Conservation (phyloP, 306 rosid species). For the Castanea sativa region DNA sequence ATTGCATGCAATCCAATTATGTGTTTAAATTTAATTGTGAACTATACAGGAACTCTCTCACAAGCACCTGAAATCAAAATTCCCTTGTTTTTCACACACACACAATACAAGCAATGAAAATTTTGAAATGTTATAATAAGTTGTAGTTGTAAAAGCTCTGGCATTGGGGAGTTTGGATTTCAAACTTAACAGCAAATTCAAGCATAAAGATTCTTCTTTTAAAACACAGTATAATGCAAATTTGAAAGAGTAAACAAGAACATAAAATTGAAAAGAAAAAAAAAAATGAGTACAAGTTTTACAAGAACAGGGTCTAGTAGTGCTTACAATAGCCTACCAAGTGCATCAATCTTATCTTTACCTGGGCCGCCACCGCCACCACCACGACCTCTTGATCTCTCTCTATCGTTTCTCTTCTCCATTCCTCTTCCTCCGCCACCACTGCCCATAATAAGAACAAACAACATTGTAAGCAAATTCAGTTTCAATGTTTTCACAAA, state of each 20-base stretch:
- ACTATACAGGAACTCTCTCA: no score
- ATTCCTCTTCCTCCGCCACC: constrained; percentile 50
- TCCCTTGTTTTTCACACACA: not conserved
- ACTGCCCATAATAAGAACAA: constrained; percentile 24
- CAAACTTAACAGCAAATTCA: not conserved
- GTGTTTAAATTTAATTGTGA: no score
- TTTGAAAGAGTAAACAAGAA: not conserved
- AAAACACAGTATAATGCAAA: not conserved
- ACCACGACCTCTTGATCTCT: constrained; percentile 49
- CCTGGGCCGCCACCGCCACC: constrained; percentile 46
- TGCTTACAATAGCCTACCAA: constrained; percentile 92
- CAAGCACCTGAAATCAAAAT: not conserved
- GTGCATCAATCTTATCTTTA: constrained; percentile 85
- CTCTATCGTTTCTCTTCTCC: constrained; percentile 49
- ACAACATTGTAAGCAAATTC: not conserved
- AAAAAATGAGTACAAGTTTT: not conserved
- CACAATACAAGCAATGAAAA: not conserved
- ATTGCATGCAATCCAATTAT: no score
- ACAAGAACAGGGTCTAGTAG: not conserved
- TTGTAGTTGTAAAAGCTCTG: not conserved
- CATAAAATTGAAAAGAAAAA: not conserved
- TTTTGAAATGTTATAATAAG: not conserved
- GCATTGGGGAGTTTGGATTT: not conserved
- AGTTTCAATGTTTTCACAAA: not conserved
- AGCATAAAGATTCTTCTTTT: not conserved